Percentiles rank a stretch among this genome's conserved stretches.
Evolutionary conservation across 202 grass and related monocot species (phyloP).

Genomic region (Panicum hallii): DNA sequence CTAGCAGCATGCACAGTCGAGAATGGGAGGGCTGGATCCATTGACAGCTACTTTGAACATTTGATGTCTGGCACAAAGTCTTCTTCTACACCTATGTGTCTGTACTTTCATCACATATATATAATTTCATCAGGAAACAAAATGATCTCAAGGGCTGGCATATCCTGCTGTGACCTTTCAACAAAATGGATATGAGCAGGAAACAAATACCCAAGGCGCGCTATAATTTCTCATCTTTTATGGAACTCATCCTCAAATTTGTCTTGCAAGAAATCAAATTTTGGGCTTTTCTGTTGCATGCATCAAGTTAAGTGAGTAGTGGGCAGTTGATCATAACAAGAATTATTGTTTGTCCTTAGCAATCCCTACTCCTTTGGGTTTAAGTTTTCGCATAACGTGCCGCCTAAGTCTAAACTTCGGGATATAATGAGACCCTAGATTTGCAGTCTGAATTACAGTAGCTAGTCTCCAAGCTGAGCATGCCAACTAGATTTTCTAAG

Average conservation of each 20-base stretch:
- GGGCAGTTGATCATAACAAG: neutral
- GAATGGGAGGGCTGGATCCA: too few species aligned
- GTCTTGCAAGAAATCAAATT: neutral
- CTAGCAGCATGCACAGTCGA: too few species aligned
- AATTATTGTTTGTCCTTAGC: neutral
- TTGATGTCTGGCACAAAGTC: too few species aligned
- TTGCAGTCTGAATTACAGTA: neutral
- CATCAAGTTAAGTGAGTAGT: neutral
- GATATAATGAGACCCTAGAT: neutral
- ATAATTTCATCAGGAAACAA: neutral
- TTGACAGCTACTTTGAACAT: too few species aligned
- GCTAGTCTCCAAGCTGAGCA: neutral
- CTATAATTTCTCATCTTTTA: neutral
- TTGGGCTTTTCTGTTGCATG: neutral
- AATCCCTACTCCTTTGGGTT: neutral
- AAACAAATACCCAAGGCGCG: neutral
- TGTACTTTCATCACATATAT: too few species aligned
- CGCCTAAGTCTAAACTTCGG: constrained; percentile 28
- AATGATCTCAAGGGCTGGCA: constrained; percentile 24
- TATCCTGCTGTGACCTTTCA: constrained; percentile 19
- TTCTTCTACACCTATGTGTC: too few species aligned
- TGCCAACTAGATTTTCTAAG: neutral
- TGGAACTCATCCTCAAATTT: neutral
- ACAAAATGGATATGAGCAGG: neutral
- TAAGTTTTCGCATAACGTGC: constrained; percentile 31